Evolutionary conservation across 2,329 filamentous ascomycete species (phyloP).

Genomic region (Pseudogymnoascus sp.): DNA sequence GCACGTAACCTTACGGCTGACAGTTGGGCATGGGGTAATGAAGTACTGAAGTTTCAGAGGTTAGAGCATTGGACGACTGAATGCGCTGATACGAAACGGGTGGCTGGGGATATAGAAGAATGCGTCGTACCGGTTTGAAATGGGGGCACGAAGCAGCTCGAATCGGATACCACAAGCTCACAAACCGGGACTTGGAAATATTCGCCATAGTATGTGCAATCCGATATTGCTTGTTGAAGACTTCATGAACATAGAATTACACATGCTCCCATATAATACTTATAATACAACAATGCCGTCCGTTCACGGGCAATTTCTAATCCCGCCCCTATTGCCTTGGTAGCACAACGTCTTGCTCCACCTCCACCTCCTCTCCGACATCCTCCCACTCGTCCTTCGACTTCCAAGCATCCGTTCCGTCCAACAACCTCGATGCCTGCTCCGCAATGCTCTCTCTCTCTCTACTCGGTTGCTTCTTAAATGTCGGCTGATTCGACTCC

Average conservation of each 20-base stretch:
- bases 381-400: conserved; percentile 35
- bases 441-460: conserved; percentile 41
- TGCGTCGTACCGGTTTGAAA: background rate
- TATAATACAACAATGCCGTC: conserved; percentile 6
- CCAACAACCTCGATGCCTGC: conserved; percentile 56
- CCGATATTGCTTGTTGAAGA: background rate
- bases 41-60: conserved; percentile 62
- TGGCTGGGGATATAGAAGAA: background rate
- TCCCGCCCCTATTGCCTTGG: conserved; percentile 4
- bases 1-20: conserved; percentile 64
- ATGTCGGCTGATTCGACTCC: conserved; percentile 25
- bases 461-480: conserved; percentile 24
- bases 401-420: conserved; percentile 54
- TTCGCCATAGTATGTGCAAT: background rate
- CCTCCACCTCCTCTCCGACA: conserved; percentile 26
- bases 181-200: background rate
- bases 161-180: background rate
- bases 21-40: conserved; percentile 74
- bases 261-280: conserved; percentile 8
- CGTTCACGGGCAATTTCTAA: conserved; percentile 10
- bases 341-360: conserved; percentile 24
- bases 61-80: conserved; percentile 42
- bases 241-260: conserved; percentile 8
- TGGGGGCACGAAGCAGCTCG: background rate
- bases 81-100: conserved; percentile 14